Evolutionary conservation across 176 grass and related monocot species (phyloP).

Genomic region (Bolboschoenus planiculmis): DNA sequence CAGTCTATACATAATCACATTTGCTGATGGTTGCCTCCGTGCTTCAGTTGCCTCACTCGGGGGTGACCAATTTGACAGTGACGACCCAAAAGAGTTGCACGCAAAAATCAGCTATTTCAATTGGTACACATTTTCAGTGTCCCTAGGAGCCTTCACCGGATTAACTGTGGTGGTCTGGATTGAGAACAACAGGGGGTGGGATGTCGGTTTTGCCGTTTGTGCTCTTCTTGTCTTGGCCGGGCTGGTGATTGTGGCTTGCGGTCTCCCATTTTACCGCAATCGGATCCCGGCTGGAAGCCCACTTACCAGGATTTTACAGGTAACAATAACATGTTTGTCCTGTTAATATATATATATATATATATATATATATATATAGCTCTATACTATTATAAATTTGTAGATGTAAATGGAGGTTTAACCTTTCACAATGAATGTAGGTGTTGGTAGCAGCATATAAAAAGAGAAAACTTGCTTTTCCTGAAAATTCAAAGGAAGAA

Average conservation of each 20-base stretch:
- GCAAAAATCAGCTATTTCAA: conserved; percentile 79
- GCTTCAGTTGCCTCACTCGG: conserved; percentile 57
- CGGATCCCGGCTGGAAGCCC: conserved; percentile 52
- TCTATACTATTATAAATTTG: too few relatives aligned
- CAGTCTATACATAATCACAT: conserved; percentile 49
- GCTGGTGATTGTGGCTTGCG: conserved; percentile 30
- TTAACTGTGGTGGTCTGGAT: conserved; percentile 63
- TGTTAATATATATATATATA: too few relatives aligned
- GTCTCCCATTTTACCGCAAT: conserved; percentile 57
- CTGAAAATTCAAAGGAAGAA: conserved; percentile 28
- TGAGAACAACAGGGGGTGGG: conserved; percentile 47
- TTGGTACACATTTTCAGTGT: conserved; percentile 70
- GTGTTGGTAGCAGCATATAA: conserved; percentile 50
- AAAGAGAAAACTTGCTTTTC: conserved; percentile 43
- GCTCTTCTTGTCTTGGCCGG: conserved; percentile 29
- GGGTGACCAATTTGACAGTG: conserved; percentile 56
- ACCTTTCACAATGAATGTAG: conserved; percentile 14
- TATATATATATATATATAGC: too few relatives aligned
- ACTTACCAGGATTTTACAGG: conserved; percentile 55
- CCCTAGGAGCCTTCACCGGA: conserved; percentile 48
- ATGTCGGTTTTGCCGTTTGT: conserved; percentile 46
- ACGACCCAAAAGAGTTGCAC: conserved; percentile 32
- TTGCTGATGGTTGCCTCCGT: conserved; percentile 50
- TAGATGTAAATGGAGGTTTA: background rate
- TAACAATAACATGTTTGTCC: conserved; percentile 14